Conservation (phyloP, 2,329 filamentous ascomycete species). For the Paraphaeosphaeria minitans region DNA sequence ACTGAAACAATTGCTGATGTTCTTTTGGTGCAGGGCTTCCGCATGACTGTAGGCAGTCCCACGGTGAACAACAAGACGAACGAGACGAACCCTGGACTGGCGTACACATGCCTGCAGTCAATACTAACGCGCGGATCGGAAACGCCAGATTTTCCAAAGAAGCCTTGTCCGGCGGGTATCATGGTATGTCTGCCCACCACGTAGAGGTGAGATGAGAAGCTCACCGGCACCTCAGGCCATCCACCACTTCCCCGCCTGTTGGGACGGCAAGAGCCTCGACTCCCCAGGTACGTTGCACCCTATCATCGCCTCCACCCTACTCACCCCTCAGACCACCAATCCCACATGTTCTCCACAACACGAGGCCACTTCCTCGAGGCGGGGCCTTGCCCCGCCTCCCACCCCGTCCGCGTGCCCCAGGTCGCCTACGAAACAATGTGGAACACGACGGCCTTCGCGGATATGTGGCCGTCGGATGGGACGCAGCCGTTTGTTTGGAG, state of each 20-base stretch:
- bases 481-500: slow-evolving; percentile 24
- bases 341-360: slow-evolving; percentile 42
- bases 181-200: slow-evolving; percentile 8
- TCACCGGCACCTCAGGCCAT: slow-evolving; percentile 6
- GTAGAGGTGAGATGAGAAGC: not conserved
- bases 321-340: slow-evolving; percentile 57
- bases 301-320: not conserved
- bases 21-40: slow-evolving; percentile 29
- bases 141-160: slow-evolving; percentile 12
- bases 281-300: slow-evolving; percentile 1
- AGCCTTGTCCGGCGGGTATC: slow-evolving; percentile 10
- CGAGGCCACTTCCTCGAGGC: slow-evolving; percentile 24
- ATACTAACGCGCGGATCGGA: slow-evolving; percentile 31
- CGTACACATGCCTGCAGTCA: slow-evolving; percentile 29
- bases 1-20: not conserved
- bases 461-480: slow-evolving; percentile 29
- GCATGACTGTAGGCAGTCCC: slow-evolving; percentile 42
- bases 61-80: slow-evolving; percentile 26
- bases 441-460: slow-evolving; percentile 28
- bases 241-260: slow-evolving; percentile 32
- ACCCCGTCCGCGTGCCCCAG: slow-evolving; percentile 27
- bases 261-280: slow-evolving; percentile 56
- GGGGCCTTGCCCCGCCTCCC: slow-evolving; percentile 22
- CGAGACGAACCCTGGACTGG: slow-evolving; percentile 18
- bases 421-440: slow-evolving; percentile 29